Evolutionary conservation across 176 grass and related monocot species (phyloP).

Genomic region (Oryza longistaminata): DNA sequence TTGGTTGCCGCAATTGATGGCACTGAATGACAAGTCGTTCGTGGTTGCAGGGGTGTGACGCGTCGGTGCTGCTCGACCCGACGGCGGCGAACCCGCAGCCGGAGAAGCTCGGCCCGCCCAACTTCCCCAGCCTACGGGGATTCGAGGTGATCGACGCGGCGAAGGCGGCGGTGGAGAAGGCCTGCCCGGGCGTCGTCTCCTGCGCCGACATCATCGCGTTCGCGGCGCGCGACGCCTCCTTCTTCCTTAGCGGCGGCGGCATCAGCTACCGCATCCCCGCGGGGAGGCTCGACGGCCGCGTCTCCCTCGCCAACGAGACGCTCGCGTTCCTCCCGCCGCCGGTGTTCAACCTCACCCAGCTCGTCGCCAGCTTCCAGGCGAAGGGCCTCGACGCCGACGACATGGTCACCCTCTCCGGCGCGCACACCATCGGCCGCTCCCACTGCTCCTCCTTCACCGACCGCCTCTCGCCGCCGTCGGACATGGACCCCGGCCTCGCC

Average conservation of each 20-base stretch:
- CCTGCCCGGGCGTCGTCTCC: slow-evolving; percentile 36
- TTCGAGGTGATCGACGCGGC: slow-evolving; percentile 66
- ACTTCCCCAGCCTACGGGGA: slow-evolving; percentile 56
- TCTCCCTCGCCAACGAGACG: slow-evolving; percentile 39
- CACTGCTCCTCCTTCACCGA: slow-evolving; percentile 59
- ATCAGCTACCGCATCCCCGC: slow-evolving; percentile 24
- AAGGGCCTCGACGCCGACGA: slow-evolving; percentile 48
- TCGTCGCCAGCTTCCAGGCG: slow-evolving; percentile 28
- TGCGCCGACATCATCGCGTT: slow-evolving; percentile 60
- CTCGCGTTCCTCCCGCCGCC: slow-evolving; percentile 32
- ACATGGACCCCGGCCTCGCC: slow-evolving; percentile 30
- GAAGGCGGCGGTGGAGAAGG: slow-evolving; percentile 38
- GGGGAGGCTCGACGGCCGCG: slow-evolving; percentile 47
- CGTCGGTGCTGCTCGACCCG: slow-evolving; percentile 55
- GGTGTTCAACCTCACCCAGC: background rate
- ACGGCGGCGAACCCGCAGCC: slow-evolving; percentile 14
- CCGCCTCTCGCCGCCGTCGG: slow-evolving; percentile 23
- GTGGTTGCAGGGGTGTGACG: slow-evolving; percentile 63
- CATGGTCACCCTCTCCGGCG: slow-evolving; percentile 53
- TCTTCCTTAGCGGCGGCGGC: slow-evolving; percentile 29
- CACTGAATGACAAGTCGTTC: background rate
- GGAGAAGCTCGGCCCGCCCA: slow-evolving; percentile 46
- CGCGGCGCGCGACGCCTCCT: slow-evolving; percentile 50
- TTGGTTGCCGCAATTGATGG: background rate
- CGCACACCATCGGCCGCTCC: slow-evolving; percentile 52